Conservation (phyloP, 768 basidiomycete genomes). For the Punctularia strigosozonata region DNA sequence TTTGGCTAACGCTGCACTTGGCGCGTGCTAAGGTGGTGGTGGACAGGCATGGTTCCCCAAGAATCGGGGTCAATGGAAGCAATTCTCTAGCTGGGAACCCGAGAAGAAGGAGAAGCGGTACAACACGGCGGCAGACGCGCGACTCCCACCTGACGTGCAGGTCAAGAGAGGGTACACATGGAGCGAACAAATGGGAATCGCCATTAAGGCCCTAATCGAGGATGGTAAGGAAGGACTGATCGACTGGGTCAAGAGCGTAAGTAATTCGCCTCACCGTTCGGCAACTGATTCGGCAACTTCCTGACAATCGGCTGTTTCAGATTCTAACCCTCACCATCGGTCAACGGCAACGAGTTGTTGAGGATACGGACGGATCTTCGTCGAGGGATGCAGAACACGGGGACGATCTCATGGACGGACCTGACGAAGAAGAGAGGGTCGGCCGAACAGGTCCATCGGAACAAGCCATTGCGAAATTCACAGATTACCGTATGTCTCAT, state of each 20-base stretch:
- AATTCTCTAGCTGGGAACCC: slow-evolving; percentile 69
- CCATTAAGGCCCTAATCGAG: slow-evolving; percentile 62
- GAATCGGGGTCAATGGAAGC: slow-evolving; percentile 79
- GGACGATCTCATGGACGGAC: slow-evolving; percentile 19
- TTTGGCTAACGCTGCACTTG: not conserved
- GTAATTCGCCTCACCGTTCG: slow-evolving; percentile 17
- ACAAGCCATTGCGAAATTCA: slow-evolving; percentile 57
- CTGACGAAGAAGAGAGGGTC: slow-evolving; percentile 21
- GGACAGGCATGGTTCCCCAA: slow-evolving; percentile 79
- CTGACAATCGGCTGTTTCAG: slow-evolving; percentile 23
- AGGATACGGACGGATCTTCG: slow-evolving; percentile 38
- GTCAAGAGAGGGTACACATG: slow-evolving; percentile 83
- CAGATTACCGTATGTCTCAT: slow-evolving; percentile 70
- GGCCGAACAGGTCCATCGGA: slow-evolving; percentile 38
- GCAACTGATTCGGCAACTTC: slow-evolving; percentile 1
- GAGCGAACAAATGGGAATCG: slow-evolving; percentile 86
- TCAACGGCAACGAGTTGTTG: slow-evolving; percentile 46
- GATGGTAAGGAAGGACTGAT: slow-evolving; percentile 51
- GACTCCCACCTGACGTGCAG: slow-evolving; percentile 54
- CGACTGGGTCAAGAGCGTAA: slow-evolving; percentile 73
- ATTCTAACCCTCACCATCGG: slow-evolving; percentile 49
- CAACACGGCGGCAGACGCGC: slow-evolving; percentile 24
- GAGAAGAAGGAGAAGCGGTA: slow-evolving; percentile 25
- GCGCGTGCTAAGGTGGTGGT: not conserved
- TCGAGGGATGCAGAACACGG: slow-evolving; percentile 15